Evolutionary conservation across 2,329 filamentous ascomycete species (phyloP), one percentile per base, ranked within the genome.

Genomic region (Fusarium virguliforme): DNA sequence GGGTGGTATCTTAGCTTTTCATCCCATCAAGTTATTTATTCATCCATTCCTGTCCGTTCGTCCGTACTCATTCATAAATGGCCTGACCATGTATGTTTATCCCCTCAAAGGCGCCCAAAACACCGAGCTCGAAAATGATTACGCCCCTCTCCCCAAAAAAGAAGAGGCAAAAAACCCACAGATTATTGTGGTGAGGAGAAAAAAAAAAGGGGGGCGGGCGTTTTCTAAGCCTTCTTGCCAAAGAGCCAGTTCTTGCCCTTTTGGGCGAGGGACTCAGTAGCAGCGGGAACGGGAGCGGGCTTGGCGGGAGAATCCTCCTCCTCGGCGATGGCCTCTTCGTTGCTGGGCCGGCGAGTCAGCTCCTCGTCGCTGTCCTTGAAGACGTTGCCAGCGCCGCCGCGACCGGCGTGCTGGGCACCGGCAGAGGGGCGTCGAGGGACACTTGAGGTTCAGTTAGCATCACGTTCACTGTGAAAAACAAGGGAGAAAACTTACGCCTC

Each of bases 381-480:
- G 55, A 93, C 81, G 80, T 95, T 95, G 69, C 91, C 92, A 22
- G 91, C 91, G 61, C 93, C 93, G 38, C 93, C 93, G 40, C 93
- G 90, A 41, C 93, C 93, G 75, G 89, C 87, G 79, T 94, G 90
- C 64, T 88, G 87, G 30, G 86, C 86, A 43, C 86, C 87, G n/a
- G 83, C 81, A 76, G 89, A 89, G 46, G 84, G 80, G 62, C 89
- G 87, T 68, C 89, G 87, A 48, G 84, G 80, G 66, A 88, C 81
- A 60, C 86, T 89, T 15, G 13, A 56, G 8, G 38, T 4, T 22
- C 15, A 58, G 64, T 71, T 50, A 75, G 66, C 15, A 40, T 13
- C 12, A n/a, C 26, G 9, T 15, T 18, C 18, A 18, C 18, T 13
- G 35, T 26, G n/a, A 32, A 35, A 7, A 34, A 30, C 10, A 8